Evolutionary conservation across 192 early-diverging fungal genomes (phyloP).

Genomic region (Rhizophagus clarus): DNA sequence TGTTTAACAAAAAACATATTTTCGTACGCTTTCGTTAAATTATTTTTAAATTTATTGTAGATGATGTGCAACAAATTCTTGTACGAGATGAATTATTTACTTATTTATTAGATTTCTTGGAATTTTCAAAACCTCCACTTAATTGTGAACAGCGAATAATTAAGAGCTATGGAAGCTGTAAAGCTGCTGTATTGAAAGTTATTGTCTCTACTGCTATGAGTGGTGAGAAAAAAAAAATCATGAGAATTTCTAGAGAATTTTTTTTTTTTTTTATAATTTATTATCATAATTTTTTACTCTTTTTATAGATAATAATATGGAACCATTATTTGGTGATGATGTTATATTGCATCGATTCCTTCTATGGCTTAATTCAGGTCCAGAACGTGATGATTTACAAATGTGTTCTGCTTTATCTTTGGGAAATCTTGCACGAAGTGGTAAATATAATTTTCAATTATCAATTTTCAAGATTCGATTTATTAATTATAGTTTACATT

Average conservation of each 20-base stretch:
- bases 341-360: constrained; percentile 46
- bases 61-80: constrained; percentile 46
- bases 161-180: constrained; percentile 49
- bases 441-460: background rate
- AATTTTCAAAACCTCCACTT: constrained; percentile 42
- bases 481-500: background rate
- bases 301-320: constrained; percentile 51
- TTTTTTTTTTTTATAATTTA: background rate
- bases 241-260: background rate
- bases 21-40: background rate
- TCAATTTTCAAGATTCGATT: background rate
- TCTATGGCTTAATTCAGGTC: constrained; percentile 40
- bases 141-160: constrained; percentile 49
- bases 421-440: constrained; percentile 73
- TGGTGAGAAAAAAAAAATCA: background rate
- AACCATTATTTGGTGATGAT: constrained; percentile 49
- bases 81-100: constrained; percentile 38
- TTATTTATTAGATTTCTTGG: constrained; percentile 47
- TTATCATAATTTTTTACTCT: background rate
- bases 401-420: constrained; percentile 61
- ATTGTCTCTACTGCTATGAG: constrained; percentile 48
- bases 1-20: background rate
- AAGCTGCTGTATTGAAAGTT: constrained; percentile 46
- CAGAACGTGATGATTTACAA: constrained; percentile 48
- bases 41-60: constrained; percentile 21